phyloP scores from a whole-genome alignment of 2,329 filamentous ascomycete genomes.

The Aspergillus sp. region DNA sequence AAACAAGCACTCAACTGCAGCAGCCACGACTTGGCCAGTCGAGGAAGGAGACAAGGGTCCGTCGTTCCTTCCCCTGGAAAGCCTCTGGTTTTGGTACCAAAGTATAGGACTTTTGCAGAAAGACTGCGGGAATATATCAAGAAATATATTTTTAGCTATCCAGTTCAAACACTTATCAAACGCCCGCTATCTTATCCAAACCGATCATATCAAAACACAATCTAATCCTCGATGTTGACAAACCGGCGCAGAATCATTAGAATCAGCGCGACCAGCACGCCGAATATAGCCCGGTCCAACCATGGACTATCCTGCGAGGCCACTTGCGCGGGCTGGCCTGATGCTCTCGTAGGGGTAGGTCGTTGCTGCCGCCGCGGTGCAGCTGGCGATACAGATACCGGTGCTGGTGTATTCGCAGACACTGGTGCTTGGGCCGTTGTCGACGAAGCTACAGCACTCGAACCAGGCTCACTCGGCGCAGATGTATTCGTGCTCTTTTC shows the following conservation, averaged over 20 bases:
- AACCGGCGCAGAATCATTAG: conserved; percentile 11
- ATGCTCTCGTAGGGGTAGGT: not conserved
- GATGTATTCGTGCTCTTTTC: not conserved
- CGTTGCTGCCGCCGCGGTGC: not conserved
- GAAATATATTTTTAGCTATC: not conserved
- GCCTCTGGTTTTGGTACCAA: no score
- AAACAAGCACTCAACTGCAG: not conserved
- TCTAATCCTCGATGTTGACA: conserved; percentile 6
- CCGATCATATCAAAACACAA: not conserved
- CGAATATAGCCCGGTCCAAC: conserved; percentile 14
- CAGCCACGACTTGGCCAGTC: not conserved
- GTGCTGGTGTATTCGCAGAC: not conserved
- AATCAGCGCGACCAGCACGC: conserved; percentile 11
- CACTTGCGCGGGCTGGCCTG: not conserved
- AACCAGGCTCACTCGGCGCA: no score
- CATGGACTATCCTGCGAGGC: conserved; percentile 10
- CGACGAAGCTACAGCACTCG: not conserved
- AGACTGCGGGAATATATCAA: not conserved
- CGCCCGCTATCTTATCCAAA: not conserved
- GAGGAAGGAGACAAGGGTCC: not conserved
- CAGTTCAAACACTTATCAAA: not conserved
- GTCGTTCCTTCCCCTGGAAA: not conserved
- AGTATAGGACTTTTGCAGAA: not conserved
- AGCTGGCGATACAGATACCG: not conserved
- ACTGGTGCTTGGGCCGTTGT: not conserved